Conservation (phyloP, 495 filamentous ascomycete genomes). For the Xanthoparmelia taractica region DNA sequence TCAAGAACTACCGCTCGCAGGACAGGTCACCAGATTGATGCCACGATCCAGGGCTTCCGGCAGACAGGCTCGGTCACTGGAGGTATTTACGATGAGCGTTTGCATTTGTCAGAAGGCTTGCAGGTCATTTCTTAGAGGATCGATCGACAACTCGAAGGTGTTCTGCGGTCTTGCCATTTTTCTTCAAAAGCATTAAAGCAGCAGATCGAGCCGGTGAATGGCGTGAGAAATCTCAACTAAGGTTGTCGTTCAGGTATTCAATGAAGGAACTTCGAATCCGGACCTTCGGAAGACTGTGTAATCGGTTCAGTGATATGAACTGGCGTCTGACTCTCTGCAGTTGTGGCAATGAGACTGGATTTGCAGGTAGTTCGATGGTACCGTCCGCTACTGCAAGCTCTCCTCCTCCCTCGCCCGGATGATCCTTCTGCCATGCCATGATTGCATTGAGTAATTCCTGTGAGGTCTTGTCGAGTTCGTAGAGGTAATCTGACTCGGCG, state of each 20-base stretch:
- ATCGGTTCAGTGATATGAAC: slow-evolving; percentile 73
- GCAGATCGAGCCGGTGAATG: not conserved
- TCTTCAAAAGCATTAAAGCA: not conserved
- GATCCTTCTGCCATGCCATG: slow-evolving; percentile 61
- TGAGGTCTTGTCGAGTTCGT: slow-evolving; percentile 76
- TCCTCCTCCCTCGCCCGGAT: slow-evolving; percentile 50
- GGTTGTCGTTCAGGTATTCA: slow-evolving; percentile 59
- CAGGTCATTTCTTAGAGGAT: not conserved
- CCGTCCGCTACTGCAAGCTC: slow-evolving; percentile 40
- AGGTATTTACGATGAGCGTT: not conserved
- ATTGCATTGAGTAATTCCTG: slow-evolving; percentile 74
- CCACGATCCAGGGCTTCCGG: not conserved
- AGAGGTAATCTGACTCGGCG: slow-evolving; percentile 68
- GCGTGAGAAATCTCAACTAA: slow-evolving; percentile 10
- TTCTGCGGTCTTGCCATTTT: not conserved
- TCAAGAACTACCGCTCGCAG: not conserved
- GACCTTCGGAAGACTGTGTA: slow-evolving; percentile 44
- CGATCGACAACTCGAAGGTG: too few relatives aligned
- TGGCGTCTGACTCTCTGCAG: slow-evolving; percentile 78
- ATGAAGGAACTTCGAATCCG: slow-evolving; percentile 64
- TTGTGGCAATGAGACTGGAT: slow-evolving; percentile 50
- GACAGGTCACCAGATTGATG: not conserved
- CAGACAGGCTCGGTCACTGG: not conserved
- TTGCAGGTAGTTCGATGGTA: slow-evolving; percentile 35
- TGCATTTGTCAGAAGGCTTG: not conserved